Evolutionary conservation across 768 basidiomycete species (phyloP).

Genomic region (Mycena sanguinolenta): DNA sequence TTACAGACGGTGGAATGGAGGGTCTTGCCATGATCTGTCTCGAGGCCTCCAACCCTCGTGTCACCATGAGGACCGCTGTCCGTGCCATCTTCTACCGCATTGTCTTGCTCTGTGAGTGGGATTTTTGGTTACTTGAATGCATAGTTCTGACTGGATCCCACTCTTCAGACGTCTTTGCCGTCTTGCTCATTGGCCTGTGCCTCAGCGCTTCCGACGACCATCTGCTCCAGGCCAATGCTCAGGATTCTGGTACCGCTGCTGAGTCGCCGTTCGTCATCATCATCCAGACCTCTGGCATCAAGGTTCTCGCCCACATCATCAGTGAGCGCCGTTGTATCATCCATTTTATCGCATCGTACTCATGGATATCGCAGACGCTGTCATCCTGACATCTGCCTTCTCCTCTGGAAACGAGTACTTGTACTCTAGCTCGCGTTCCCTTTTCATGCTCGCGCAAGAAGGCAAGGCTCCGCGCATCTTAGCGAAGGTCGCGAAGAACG

Average conservation of each 20-base stretch:
- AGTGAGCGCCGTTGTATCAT: conserved; percentile 38
- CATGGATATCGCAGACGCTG: conserved; percentile 40
- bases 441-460: conserved; percentile 68
- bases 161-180: conserved; percentile 49
- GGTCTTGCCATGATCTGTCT: conserved; percentile 50
- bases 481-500: conserved; percentile 44
- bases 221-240: conserved; percentile 31
- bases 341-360: not conserved
- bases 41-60: conserved; percentile 59
- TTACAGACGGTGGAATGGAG: conserved; percentile 57
- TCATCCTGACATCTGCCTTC: conserved; percentile 66
- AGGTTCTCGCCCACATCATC: conserved; percentile 56
- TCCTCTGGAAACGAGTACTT: conserved; percentile 68
- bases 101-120: conserved; percentile 40
- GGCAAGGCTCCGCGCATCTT: conserved; percentile 67
- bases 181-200: conserved; percentile 57
- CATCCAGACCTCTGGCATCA: conserved; percentile 59
- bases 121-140: not conserved
- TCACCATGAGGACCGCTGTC: conserved; percentile 56
- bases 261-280: conserved; percentile 59
- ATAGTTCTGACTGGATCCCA: not conserved
- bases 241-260: conserved; percentile 44
- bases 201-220: conserved; percentile 47
- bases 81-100: conserved; percentile 56
- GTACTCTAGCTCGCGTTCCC: conserved; percentile 61